Evolutionary conservation across 768 basidiomycete genomes (phyloP), one percentile per base, ranked within the genome.

Genomic region (Auricularia cornea): DNA sequence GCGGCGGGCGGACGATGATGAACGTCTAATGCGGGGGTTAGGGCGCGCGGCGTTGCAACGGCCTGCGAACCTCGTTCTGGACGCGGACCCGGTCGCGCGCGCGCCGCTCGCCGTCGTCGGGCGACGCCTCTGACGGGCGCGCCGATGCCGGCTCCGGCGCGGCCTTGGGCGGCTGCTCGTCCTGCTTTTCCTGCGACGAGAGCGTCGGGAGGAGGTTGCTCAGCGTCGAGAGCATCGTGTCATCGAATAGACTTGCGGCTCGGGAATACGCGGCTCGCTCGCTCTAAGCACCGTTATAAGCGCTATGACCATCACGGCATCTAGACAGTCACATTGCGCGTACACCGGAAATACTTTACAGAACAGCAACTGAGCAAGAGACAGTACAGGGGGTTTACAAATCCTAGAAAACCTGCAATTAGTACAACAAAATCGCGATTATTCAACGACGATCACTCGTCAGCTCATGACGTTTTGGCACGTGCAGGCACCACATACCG

Each of bases 1-100:
- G 92, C 2, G 93, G 93, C 3, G 94, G 94, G 59, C 91, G 85
- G 62, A 96, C 94, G 70, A 96, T 86, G 63, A 95, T 90, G 76
- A 94, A 93, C 0, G 89, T 91, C 93, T 95, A 71, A 10, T 5
- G 16, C 28, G 11, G 44, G 11, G 14, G 30, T 57, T 8, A 57
- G 54, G 20, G 10, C 11, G 54, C 54, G 28, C 26, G 54, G 26
- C 16, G 6, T 57, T 11, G 54, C 14, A 28, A 3, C 54, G 26
- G 26, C 6, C 54, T 20, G 54, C 54, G 26, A 11, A 57, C 54
- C 54, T 57, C 54, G 54, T 57, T 57, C 54, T 57, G 54, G 6
- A 30, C 26, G 14, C 54, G 54, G 10, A 20, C 8, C 16, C 54
- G 54, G 26, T 57, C 54, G 20, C 23, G 16, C 20, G 23, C 44